Percentiles rank a stretch among this genome's conserved stretches.
Conservation (phyloP, 257 asterid genomes). For the Solanum acaule region DNA sequence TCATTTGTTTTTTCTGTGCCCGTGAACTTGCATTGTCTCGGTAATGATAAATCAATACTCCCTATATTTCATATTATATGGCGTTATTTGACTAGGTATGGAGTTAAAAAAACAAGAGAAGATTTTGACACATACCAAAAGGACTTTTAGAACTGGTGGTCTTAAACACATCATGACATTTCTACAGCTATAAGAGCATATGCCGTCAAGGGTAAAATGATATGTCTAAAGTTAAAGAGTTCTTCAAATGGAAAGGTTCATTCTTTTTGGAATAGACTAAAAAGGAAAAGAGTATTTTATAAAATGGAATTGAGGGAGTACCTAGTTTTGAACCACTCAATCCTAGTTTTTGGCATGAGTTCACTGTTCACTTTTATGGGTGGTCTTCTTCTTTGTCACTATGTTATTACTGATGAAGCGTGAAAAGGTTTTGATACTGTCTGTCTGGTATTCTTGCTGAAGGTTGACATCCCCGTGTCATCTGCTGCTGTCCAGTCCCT, state of each 20-base stretch:
- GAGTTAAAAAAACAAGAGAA: not conserved
- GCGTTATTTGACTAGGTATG: not conserved
- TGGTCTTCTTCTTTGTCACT: not conserved
- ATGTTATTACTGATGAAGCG: not conserved
- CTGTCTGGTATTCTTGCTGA: constrained; percentile 21
- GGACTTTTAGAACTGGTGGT: not conserved
- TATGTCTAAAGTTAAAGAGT: not conserved
- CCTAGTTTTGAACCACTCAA: not conserved
- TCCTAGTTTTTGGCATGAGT: not conserved
- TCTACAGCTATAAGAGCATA: not conserved
- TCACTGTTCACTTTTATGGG: not conserved
- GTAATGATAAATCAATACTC: not conserved
- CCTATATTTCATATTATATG: not conserved
- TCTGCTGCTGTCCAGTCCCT: constrained; percentile 79
- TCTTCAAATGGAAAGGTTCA: not conserved
- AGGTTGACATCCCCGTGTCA: constrained; percentile 76
- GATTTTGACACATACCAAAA: not conserved
- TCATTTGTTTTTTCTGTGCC: not conserved
- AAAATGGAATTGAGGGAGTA: not conserved
- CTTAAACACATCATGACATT: not conserved
- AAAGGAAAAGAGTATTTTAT: not conserved
- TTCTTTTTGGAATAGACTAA: not conserved
- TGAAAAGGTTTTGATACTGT: not conserved
- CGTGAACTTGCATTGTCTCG: not conserved
- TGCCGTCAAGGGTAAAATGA: not conserved